Conservation (phyloP, 331 rosid species). For the Cucumis variabilis region DNA sequence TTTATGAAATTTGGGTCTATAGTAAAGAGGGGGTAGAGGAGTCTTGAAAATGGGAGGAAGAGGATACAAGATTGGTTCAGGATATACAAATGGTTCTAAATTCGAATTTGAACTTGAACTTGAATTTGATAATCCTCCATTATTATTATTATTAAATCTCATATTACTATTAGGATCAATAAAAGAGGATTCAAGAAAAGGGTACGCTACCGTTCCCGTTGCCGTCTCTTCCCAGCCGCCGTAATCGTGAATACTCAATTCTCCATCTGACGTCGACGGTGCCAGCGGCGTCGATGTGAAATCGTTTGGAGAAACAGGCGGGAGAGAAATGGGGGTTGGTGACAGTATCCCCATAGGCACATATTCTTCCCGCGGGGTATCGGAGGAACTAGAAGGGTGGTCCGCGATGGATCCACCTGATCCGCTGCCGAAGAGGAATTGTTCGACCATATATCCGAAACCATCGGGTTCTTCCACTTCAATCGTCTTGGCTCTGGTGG, state of each 20-base stretch:
- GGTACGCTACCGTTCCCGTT: neutral
- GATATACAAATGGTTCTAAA: neutral
- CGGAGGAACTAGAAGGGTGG: neutral
- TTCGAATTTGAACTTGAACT: neutral
- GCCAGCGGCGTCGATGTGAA: neutral
- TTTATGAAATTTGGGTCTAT: neutral
- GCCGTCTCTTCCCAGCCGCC: neutral
- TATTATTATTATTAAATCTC: too few relatives aligned
- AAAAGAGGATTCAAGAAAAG: neutral
- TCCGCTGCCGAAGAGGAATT: neutral
- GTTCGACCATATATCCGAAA: neutral
- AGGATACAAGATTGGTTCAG: neutral
- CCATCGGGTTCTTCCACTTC: neutral
- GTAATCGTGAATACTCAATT: neutral
- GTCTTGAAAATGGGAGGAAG: neutral
- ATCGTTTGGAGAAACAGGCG: neutral
- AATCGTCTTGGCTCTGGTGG: neutral
- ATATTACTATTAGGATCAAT: neutral
- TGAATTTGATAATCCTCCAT: too few relatives aligned
- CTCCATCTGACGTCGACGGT: neutral
- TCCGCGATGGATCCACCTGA: neutral
- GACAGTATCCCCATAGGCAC: neutral
- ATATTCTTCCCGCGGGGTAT: neutral
- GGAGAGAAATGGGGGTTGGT: neutral
- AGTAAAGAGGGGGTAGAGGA: neutral